Base-by-base conservation (phyloP, 352 stramenopile genomes). In the Globisporangium perplexum region DNA sequence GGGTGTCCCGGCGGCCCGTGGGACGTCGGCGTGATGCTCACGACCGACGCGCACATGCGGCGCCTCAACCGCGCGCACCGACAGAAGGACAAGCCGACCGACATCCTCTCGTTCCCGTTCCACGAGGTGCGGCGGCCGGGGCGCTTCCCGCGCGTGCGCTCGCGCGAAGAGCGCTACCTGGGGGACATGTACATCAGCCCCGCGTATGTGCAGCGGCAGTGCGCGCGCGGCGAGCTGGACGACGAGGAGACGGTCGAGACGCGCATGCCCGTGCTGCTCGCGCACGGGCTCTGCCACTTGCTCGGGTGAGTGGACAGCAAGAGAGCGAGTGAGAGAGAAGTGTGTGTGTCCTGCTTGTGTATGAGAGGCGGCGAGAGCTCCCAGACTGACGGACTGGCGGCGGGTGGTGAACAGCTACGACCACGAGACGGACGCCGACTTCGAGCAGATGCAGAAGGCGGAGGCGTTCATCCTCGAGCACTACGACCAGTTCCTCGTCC, bases 161-260 rank as follows among this genome's bases (percentile, higher is more conserved):
- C 45, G 1, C 58, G 60, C 23, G 79, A 89, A 10, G 79, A 86
- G 38, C 74, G 83, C 0, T 92, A 92, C 61, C 61, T 94, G 6
- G 83, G 83, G 3, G 83, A 94, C 52, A 88, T 94, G 17, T 94
- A 86, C 70, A 82, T 94, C 58, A 89, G 81, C 47, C 64, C 84
- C 12, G 71, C 81, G 20, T 94, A 90, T 57, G 74, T 94, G n/a
- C 70, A 85, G 44, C 58, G 58, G 26, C 82, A 90, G 51, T 94
- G 83, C 46, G 61, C 84, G n/a, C 59, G 86, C 48, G 62, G 65
- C 11, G 53, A 78, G 45, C 62, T 84, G 22, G 52, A 57, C 28
- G 66, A 83, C 24, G 77, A 83, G 8, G 59, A 85, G 26, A 78
- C 79, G 20, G 60, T 92, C 45, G 72, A 86, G 53, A 63, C 83